phyloP scores from a whole-genome alignment of 2,329 filamentous ascomycete genomes.

The Fusarium musae region DNA sequence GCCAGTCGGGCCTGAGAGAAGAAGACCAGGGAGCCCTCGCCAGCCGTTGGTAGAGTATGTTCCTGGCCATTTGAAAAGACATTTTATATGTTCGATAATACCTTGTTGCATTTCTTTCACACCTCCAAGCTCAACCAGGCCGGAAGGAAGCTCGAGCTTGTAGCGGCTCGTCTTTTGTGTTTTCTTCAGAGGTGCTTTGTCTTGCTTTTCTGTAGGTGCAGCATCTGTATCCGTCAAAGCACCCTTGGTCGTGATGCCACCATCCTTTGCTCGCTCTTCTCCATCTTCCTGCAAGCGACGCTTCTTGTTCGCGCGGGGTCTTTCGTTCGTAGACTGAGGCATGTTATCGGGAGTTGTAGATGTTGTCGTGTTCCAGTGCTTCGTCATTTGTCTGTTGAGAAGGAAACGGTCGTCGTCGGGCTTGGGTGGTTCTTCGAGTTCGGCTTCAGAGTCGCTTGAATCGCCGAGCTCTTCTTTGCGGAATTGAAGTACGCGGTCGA shows the following conservation, averaged over 20 bases:
- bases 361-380: slow-evolving; percentile 47
- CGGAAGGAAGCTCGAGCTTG: slow-evolving; percentile 44
- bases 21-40: slow-evolving; percentile 62
- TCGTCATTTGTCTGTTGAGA: slow-evolving; percentile 56
- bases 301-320: slow-evolving; percentile 46
- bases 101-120: not conserved
- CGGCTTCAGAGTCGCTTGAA: slow-evolving; percentile 63
- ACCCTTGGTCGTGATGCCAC: slow-evolving; percentile 25
- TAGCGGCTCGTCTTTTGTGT: slow-evolving; percentile 46
- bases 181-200: slow-evolving; percentile 48
- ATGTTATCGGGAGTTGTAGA: no score
- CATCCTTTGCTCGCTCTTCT: slow-evolving; percentile 39
- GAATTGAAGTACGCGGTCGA: slow-evolving; percentile 82
- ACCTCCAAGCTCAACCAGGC: slow-evolving; percentile 45
- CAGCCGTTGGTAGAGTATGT: slow-evolving; percentile 25
- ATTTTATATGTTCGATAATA: not conserved
- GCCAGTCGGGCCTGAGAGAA: slow-evolving; percentile 82
- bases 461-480: slow-evolving; percentile 73
- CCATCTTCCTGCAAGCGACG: slow-evolving; percentile 46
- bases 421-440: slow-evolving; percentile 54
- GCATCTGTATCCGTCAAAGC: slow-evolving; percentile 35
- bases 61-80: slow-evolving; percentile 37
- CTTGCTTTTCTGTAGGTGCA: slow-evolving; percentile 36
- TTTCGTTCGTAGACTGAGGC: slow-evolving; percentile 23
- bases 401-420: slow-evolving; percentile 52